Evolutionary conservation across 495 filamentous ascomycete species (phyloP).

Genomic region (Podospora sp.): DNA sequence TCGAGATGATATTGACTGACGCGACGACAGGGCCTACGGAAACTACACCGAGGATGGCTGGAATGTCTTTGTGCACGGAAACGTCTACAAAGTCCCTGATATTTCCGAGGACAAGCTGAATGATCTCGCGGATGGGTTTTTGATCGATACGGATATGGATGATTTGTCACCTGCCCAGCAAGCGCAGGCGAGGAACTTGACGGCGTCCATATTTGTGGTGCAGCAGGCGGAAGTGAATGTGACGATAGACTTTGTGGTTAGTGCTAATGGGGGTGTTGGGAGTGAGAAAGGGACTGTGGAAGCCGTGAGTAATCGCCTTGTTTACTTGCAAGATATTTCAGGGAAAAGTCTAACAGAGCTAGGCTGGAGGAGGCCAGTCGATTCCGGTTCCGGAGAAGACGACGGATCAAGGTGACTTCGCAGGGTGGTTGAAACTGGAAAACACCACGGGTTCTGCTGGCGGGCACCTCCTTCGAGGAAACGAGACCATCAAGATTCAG

Average conservation of each 20-base stretch:
- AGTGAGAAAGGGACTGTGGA: slow-evolving; percentile 39
- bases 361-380: slow-evolving; percentile 56
- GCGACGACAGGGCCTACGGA: slow-evolving; percentile 60
- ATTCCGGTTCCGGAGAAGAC: slow-evolving; percentile 59
- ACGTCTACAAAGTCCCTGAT: slow-evolving; percentile 76
- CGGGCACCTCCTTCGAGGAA: slow-evolving; percentile 55
- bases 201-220: slow-evolving; percentile 68
- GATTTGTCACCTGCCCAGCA: slow-evolving; percentile 61
- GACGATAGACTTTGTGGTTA: slow-evolving; percentile 62
- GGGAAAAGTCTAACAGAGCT: slow-evolving; percentile 24
- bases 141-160: slow-evolving; percentile 62
- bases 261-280: slow-evolving; percentile 44
- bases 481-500: slow-evolving; percentile 63
- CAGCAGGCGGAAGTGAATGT: slow-evolving; percentile 67
- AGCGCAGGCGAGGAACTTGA: slow-evolving; percentile 71
- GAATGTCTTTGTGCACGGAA: slow-evolving; percentile 76
- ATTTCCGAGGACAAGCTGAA: slow-evolving; percentile 63
- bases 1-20: too few species aligned
- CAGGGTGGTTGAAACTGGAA: slow-evolving; percentile 61
- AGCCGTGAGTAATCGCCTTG: slow-evolving; percentile 33
- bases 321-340: background rate
- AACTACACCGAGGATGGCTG: slow-evolving; percentile 74
- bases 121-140: slow-evolving; percentile 68
- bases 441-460: slow-evolving; percentile 53
- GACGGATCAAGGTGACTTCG: slow-evolving; percentile 69